These are phyloP conservation scores for Rosa hybrid DNA, from an alignment of 331 rosid species.

Conservation along the genomic window DNA sequence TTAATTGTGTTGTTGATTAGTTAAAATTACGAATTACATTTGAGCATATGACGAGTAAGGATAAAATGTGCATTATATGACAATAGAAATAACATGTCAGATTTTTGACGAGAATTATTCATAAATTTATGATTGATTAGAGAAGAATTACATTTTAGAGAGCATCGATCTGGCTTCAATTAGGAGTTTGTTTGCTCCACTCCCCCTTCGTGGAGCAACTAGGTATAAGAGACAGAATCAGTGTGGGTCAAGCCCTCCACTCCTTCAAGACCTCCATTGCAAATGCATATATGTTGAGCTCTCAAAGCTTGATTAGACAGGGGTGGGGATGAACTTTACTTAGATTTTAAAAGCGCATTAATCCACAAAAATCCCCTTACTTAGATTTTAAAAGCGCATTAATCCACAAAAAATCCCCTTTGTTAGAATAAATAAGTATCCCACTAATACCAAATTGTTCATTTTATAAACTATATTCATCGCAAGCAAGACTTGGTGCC, in stretches of 20 bases:
- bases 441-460: conserved; percentile 15
- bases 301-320: conserved; percentile 58
- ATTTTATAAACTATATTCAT: background rate
- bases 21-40: too few species aligned
- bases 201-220: conserved; percentile 33
- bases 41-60: too few species aligned
- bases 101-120: too few species aligned
- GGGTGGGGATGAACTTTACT: conserved; percentile 48
- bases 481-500: background rate
- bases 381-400: conserved; percentile 24
- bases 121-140: too few species aligned
- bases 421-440: conserved; percentile 16
- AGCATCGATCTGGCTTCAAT: conserved; percentile 16
- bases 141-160: too few species aligned
- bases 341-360: conserved; percentile 50
- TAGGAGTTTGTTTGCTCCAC: conserved; percentile 44
- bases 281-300: conserved; percentile 7
- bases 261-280: conserved; percentile 24
- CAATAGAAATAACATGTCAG: too few species aligned
- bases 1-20: too few species aligned
- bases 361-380: conserved; percentile 28
- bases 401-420: conserved; percentile 28
- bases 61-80: too few species aligned
- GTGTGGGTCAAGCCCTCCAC: conserved; percentile 46
- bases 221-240: conserved; percentile 39